These are phyloP conservation scores for Colletotrichum noveboracense DNA, from an alignment of 2,329 filamentous ascomycete genomes.

Conservation along the genomic window DNA sequence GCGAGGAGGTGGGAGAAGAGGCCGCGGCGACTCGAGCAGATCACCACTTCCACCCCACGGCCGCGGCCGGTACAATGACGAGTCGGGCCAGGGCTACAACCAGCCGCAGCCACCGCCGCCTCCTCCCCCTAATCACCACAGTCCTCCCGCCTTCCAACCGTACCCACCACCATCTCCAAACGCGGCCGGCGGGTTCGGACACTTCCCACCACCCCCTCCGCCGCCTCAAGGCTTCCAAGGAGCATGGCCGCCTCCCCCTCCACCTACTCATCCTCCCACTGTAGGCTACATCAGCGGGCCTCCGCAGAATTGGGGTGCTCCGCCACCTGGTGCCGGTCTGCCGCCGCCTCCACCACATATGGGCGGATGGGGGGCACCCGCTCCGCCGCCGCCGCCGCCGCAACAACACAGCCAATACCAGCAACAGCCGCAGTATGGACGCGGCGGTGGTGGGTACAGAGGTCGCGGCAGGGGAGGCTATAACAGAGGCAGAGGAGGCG, in stretches of 20 bases:
- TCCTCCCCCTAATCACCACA: constrained; percentile 27
- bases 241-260: constrained; percentile 45
- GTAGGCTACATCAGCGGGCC: constrained; percentile 21
- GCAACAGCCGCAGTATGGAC: constrained; percentile 11
- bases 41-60: constrained; percentile 10
- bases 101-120: constrained; percentile 28
- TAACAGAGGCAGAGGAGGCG: constrained; percentile 15
- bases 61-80: constrained; percentile 3
- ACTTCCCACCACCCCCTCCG: constrained; percentile 38
- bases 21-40: background rate
- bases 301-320: constrained; percentile 23
- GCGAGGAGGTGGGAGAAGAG: constrained; percentile 19
- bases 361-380: constrained; percentile 6
- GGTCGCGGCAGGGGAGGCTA: constrained; percentile 18
- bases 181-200: constrained; percentile 27
- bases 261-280: constrained; percentile 32
- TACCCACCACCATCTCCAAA: constrained; percentile 24
- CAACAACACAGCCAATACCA: constrained; percentile 9
- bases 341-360: background rate
- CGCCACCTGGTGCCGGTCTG: background rate
- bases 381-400: constrained; percentile 10
- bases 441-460: constrained; percentile 8
- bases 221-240: constrained; percentile 44
- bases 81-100: background rate
- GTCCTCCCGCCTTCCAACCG: constrained; percentile 2